Conservation (phyloP, 2,329 filamentous ascomycete genomes). For the Paraconiothyrium sp. region DNA sequence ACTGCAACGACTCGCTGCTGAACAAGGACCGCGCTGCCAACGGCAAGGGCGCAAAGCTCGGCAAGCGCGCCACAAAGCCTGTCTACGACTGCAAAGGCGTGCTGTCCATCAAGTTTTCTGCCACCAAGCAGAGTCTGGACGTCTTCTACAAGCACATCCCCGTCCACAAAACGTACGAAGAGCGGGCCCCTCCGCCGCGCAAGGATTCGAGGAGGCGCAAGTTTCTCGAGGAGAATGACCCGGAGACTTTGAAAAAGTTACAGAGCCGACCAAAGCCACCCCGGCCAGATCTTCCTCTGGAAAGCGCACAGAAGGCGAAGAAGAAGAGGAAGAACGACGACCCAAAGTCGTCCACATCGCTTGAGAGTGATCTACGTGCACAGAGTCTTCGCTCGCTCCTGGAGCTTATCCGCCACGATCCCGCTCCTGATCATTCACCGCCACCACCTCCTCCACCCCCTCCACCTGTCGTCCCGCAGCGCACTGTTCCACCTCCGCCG, state of each 20-base stretch:
- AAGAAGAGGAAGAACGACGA: constrained; percentile 37
- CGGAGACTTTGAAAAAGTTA: constrained; percentile 41
- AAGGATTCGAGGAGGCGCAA: constrained; percentile 52
- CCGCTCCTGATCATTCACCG: constrained; percentile 20
- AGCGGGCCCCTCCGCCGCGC: constrained; percentile 53
- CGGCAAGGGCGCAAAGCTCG: constrained; percentile 50
- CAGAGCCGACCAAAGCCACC: constrained; percentile 35
- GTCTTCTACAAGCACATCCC: constrained; percentile 59
- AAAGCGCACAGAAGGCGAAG: constrained; percentile 35
- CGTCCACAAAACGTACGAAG: constrained; percentile 58
- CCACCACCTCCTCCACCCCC: constrained; percentile 28
- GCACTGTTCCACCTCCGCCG: constrained; percentile 13
- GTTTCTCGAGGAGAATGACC: constrained; percentile 46
- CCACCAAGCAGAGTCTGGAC: constrained; percentile 52
- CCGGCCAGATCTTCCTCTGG: constrained; percentile 29
- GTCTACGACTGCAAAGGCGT: constrained; percentile 61
- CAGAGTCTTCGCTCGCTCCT: constrained; percentile 50
- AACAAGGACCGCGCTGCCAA: constrained; percentile 62
- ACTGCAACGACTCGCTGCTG: constrained; percentile 61
- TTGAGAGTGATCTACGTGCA: constrained; percentile 49
- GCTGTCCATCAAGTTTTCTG: constrained; percentile 59
- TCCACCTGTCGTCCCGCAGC: constrained; percentile 19
- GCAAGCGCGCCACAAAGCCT: constrained; percentile 53
- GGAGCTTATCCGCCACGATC: constrained; percentile 45
- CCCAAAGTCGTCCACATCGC: constrained; percentile 42